A percentile compares a stretch with the other conserved stretches of the same genome.
phyloP scores from a whole-genome alignment of 805 yeast species.

The Pichia pseudocactophila region DNA sequence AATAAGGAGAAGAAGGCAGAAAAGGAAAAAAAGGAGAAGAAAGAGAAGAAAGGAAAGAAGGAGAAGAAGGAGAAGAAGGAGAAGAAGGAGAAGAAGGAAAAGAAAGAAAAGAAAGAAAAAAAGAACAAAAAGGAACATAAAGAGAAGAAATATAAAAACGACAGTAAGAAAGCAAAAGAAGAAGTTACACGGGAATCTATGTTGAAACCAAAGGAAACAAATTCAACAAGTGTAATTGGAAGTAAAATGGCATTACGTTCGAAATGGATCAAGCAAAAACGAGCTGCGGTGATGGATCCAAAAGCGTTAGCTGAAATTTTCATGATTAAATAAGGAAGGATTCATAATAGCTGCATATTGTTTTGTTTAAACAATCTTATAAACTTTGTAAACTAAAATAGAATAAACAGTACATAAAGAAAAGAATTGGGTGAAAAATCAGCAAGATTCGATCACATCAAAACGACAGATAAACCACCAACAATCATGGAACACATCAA shows the following conservation, averaged over 20 bases:
- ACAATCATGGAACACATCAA: slow-evolving; percentile 5
- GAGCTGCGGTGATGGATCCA: slow-evolving; percentile 85
- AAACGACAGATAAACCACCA: slow-evolving; percentile 7
- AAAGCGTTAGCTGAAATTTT: slow-evolving; percentile 87
- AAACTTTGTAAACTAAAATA: no score
- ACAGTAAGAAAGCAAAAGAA: slow-evolving; percentile 14
- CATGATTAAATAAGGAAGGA: slow-evolving; percentile 55
- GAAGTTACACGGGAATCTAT: slow-evolving; percentile 33
- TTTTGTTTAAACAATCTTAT: no score
- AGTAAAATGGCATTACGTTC: slow-evolving; percentile 72
- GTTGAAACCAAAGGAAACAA: slow-evolving; percentile 28
- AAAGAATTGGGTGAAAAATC: background rate
- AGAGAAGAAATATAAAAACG: slow-evolving; percentile 19
- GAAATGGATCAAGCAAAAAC: slow-evolving; percentile 80
- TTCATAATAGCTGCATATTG: background rate
- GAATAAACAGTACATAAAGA: background rate
- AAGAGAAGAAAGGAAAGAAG: slow-evolving; percentile 24
- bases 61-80: slow-evolving; percentile 18
- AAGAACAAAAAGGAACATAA: slow-evolving; percentile 9
- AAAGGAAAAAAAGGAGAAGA: slow-evolving; percentile 21
- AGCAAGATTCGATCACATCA: slow-evolving; percentile 1
- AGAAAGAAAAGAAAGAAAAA: slow-evolving; percentile 14
- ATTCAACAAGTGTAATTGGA: slow-evolving; percentile 29
- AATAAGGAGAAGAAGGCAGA: slow-evolving; percentile 20
- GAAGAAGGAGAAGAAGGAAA: slow-evolving; percentile 20